Conservation (phyloP, 1,284 basidiomycete genomes). For the Cryptococcus sp. region DNA sequence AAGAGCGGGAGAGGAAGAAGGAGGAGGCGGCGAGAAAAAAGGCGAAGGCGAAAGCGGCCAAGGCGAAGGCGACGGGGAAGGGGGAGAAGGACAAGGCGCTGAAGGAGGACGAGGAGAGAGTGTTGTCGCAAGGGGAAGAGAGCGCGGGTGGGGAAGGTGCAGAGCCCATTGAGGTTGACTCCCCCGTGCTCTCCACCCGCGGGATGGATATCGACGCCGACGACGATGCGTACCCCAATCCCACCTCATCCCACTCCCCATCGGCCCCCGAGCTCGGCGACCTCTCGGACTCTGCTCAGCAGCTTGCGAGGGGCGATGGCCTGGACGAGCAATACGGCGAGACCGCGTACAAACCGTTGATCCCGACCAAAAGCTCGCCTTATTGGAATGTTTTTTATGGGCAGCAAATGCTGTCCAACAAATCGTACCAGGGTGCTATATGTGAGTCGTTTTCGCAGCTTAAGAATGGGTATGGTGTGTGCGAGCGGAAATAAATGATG, state of each 20-base stretch:
- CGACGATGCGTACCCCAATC: no score
- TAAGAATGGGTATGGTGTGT: no score
- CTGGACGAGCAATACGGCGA: background rate
- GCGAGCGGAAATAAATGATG: slow-evolving; percentile 5
- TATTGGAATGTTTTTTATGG: slow-evolving; percentile 77
- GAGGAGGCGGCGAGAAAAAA: background rate
- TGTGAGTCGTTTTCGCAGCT: slow-evolving; percentile 57
- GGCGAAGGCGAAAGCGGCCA: background rate
- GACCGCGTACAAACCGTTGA: slow-evolving; percentile 19
- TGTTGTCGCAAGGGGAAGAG: no score
- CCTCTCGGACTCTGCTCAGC: no score
- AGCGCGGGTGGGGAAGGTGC: background rate
- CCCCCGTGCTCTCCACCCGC: no score
- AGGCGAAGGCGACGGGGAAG: background rate
- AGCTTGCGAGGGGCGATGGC: background rate
- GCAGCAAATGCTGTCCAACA: slow-evolving; percentile 75
- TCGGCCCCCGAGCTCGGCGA: no score
- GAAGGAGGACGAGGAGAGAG: no score
- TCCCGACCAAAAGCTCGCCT: slow-evolving; percentile 70
- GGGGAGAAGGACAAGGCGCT: no score
- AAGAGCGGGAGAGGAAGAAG: no score
- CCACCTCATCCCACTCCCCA: no score
- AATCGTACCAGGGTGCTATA: slow-evolving; percentile 84
- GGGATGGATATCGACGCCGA: no score
- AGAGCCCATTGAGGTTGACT: slow-evolving; percentile 8